Evolutionary conservation across 352 stramenopile species (phyloP).

Genomic region (Thalassiosira exigua): DNA sequence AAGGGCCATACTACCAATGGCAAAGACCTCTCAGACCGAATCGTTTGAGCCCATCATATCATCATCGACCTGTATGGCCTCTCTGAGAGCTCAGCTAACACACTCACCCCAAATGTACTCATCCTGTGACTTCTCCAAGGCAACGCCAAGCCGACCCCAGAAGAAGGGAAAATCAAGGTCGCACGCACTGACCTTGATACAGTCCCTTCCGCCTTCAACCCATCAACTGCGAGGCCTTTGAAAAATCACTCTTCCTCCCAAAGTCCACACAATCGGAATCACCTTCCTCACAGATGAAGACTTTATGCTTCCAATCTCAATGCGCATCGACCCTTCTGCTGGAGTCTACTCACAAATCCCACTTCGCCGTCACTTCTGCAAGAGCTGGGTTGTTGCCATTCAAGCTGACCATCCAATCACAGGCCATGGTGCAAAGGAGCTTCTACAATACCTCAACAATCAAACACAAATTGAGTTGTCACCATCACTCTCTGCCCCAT

Average conservation of each 20-base stretch:
- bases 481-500: conserved; percentile 15
- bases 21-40: conserved; percentile 1
- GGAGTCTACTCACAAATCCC: conserved; percentile 11
- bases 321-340: background rate
- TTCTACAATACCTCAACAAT: background rate
- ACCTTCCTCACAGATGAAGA: conserved; percentile 9
- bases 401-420: conserved; percentile 13
- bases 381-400: conserved; percentile 15
- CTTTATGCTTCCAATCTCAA: conserved; percentile 11
- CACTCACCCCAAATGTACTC: background rate
- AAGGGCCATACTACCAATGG: background rate
- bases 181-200: background rate
- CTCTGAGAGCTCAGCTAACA: background rate
- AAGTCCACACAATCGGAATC: conserved; percentile 1
- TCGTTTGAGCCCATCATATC: conserved; percentile 4
- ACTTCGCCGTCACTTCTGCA: conserved; percentile 10
- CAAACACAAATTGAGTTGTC: background rate
- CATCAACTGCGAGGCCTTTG: background rate
- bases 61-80: conserved; percentile 8
- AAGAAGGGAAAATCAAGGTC: background rate
- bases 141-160: background rate
- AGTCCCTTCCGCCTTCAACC: background rate
- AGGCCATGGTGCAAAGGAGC: background rate
- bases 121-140: conserved; percentile 1
- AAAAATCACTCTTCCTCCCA: conserved; percentile 6